These are phyloP conservation scores for Sechiopsis laciniata DNA, from an alignment of 306 rosid genomes.

Conservation along the genomic window DNA sequence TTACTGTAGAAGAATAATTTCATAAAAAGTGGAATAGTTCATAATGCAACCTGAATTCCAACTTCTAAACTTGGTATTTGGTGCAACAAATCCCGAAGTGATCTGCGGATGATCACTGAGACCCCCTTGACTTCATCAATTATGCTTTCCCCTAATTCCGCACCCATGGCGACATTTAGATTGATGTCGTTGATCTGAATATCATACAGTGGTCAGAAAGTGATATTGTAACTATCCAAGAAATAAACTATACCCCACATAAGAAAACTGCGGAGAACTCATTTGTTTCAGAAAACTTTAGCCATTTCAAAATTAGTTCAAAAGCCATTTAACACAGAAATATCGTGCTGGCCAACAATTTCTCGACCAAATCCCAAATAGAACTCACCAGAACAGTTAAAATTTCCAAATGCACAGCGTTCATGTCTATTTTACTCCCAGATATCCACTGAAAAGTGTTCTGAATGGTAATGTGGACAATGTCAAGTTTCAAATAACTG, in stretches of 20 bases:
- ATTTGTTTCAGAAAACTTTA: background rate
- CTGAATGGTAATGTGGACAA: slow-evolving; percentile 83
- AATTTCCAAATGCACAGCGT: slow-evolving; percentile 81
- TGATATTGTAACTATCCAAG: background rate
- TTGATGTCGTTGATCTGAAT: slow-evolving; percentile 83
- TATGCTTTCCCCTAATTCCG: slow-evolving; percentile 77
- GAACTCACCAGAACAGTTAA: slow-evolving; percentile 65
- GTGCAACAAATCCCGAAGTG: slow-evolving; percentile 72
- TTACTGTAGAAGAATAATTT: background rate
- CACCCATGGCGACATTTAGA: slow-evolving; percentile 80
- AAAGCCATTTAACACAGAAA: background rate
- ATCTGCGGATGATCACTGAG: slow-evolving; percentile 70
- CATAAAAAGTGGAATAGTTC: background rate
- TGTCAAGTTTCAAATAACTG: slow-evolving; percentile 96
- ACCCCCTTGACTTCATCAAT: slow-evolving; percentile 86
- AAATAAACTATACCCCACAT: background rate
- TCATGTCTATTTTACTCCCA: slow-evolving; percentile 73
- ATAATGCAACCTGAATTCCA: slow-evolving; percentile 48
- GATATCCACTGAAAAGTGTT: slow-evolving; percentile 77
- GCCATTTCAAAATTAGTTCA: slow-evolving; percentile 16
- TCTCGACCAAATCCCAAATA: background rate
- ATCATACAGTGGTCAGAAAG: slow-evolving; percentile 21
- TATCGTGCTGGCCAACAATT: background rate
- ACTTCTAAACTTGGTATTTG: slow-evolving; percentile 69
- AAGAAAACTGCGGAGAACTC: background rate